These are phyloP conservation scores for Saraca asoca DNA, from an alignment of 331 rosid genomes.

Conservation along the genomic window DNA sequence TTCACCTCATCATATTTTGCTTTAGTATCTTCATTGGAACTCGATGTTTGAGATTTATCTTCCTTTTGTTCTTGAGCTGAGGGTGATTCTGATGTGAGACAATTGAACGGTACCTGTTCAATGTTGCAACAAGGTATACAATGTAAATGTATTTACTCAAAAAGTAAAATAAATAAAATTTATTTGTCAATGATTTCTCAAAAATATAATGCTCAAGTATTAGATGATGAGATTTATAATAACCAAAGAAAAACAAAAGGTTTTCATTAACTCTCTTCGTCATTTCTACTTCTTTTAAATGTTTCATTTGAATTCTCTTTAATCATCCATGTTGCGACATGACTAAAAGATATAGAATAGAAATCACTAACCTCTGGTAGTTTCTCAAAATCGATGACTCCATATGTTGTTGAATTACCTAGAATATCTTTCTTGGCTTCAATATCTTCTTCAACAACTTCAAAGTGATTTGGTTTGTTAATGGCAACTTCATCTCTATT, in stretches of 20 bases:
- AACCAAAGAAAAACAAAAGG: no score
- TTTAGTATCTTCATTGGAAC: slow-evolving; percentile 10
- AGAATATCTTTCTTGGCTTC: not conserved
- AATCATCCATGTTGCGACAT: no score
- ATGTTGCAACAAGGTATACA: not conserved
- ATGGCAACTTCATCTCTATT: not conserved
- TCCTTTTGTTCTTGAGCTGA: slow-evolving; percentile 19
- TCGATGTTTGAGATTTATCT: slow-evolving; percentile 21
- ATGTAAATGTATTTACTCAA: not conserved
- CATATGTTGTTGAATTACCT: not conserved
- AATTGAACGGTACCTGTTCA: slow-evolving; percentile 32
- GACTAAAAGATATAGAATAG: no score
- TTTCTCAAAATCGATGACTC: not conserved
- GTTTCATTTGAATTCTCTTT: no score
- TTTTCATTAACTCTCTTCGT: no score
- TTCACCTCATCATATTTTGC: not conserved
- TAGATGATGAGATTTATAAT: no score
- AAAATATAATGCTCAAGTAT: no score
- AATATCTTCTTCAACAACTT: not conserved
- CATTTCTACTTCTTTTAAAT: no score
- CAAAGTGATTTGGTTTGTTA: no score
- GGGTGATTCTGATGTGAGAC: slow-evolving; percentile 31
- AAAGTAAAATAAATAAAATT: no score
- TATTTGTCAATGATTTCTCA: no score
- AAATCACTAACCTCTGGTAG: not conserved